phyloP scores from a whole-genome alignment of 805 yeast genomes.

The Cyberlindnera amylophila region DNA sequence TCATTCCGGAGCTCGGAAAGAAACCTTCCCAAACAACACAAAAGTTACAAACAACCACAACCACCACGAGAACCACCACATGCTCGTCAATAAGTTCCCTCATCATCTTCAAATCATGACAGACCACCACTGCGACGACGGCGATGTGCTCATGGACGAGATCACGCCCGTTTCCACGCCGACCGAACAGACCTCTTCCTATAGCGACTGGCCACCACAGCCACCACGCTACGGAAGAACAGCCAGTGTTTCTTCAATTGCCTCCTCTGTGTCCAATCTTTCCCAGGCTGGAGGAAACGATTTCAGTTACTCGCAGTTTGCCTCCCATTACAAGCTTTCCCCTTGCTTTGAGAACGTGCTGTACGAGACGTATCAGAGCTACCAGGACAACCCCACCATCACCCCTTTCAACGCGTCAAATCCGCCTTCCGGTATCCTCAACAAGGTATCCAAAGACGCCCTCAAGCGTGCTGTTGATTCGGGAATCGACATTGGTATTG shows the following conservation, averaged over 20 bases:
- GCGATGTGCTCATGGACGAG: conserved; percentile 21
- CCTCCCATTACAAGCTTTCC: conserved; percentile 29
- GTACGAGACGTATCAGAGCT: conserved; percentile 42
- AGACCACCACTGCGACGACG: conserved; percentile 12
- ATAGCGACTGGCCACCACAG: conserved; percentile 17
- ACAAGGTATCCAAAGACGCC: conserved; percentile 55
- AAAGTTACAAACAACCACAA: not conserved
- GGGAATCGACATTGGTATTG: conserved; percentile 36
- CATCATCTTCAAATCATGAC: conserved; percentile 10
- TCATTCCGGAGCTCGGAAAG: too few species aligned
- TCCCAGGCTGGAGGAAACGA: conserved; percentile 21
- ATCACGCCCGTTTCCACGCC: conserved; percentile 26
- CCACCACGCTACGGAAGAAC: conserved; percentile 26
- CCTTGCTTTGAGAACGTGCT: conserved; percentile 42
- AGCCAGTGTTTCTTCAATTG: conserved; percentile 25
- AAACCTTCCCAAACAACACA: not conserved
- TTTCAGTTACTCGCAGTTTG: conserved; percentile 24
- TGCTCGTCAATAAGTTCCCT: conserved; percentile 21
- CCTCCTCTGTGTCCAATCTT: conserved; percentile 25
- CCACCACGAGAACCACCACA: not conserved
- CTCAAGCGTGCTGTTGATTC: conserved; percentile 33
- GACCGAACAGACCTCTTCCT: conserved; percentile 18
- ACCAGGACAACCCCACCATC: conserved; percentile 52
- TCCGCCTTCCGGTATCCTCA: conserved; percentile 67
- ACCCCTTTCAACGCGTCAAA: conserved; percentile 64